Base-by-base conservation (phyloP, 2,329 filamentous ascomycete genomes). In the Aspergillus vadensis region DNA sequence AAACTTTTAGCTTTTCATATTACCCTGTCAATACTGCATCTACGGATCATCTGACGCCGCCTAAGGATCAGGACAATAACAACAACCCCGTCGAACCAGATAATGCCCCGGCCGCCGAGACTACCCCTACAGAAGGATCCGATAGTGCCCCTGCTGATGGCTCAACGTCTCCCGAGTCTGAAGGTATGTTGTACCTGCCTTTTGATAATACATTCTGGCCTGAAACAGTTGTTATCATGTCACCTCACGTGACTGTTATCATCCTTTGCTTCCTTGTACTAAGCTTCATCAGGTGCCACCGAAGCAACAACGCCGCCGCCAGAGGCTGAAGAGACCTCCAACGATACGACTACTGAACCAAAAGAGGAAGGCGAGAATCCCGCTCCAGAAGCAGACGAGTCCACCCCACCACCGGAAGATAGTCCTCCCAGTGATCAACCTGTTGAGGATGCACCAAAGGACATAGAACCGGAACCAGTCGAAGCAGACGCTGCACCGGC, bases 21-120 rank as follows among this genome's bases (percentile, higher is more conserved):
- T 73, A 77, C 68, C 72, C 74, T 68, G 71, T 78, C 60, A 59
- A 64, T 66, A 61, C 68, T 69, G 58, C 69, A 62, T 67, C 67
- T 69, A 63, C 70, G 63, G 67, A 70, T 65, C 48, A 59, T 70
- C 70, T 74, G 72, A 74, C 74, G 65, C 66, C 68, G 65, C 68
- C 71, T 65, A 70, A 78, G 66, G 70, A 74, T 65, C 73, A 77
- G 69, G 72, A 72, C 65, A 74, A 36, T 36, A 36, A 70, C 68
- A 73, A 72, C 67, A 63, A 72, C 63, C 59, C 66, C 69, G 67
- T 69, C 69, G 70, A 74, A 72, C 61, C 53, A 63, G 68, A 67
- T 25, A 64, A 70, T 53, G 61, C 55, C 25, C 55, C 61, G 39
- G 39, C 62, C 47, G 43, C 57, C 50, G 62, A 66, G 48, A 63